These are phyloP conservation scores for Rutstroemia sp. DNA, from an alignment of 2,329 filamentous ascomycete genomes.

Conservation along the genomic window DNA sequence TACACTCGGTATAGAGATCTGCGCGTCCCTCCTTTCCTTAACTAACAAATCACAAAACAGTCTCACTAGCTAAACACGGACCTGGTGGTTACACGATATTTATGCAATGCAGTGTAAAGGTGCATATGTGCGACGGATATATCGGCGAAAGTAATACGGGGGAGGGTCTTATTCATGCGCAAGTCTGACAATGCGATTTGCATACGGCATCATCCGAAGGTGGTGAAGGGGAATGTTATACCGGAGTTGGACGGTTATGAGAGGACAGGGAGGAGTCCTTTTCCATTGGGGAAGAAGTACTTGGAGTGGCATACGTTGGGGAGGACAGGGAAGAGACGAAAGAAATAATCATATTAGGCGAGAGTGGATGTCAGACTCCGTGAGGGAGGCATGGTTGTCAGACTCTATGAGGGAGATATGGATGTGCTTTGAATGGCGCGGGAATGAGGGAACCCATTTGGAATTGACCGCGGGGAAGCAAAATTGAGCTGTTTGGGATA, in stretches of 20 bases:
- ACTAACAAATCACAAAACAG: neutral
- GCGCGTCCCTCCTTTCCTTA: neutral
- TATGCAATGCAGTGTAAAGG: constrained; percentile 35
- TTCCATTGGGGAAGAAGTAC: constrained; percentile 32
- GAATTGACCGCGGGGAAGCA: constrained; percentile 17
- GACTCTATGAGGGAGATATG: constrained; percentile 16
- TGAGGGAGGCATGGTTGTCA: constrained; percentile 27
- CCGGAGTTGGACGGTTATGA: constrained; percentile 18
- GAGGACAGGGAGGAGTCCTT: constrained; percentile 15
- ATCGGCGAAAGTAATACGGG: constrained; percentile 31
- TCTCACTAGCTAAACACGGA: constrained; percentile 35
- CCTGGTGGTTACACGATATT: constrained; percentile 42
- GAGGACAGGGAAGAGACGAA: constrained; percentile 30
- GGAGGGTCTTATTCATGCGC: constrained; percentile 31
- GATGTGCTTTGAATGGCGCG: constrained; percentile 31
- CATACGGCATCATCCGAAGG: constrained; percentile 39
- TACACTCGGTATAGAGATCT: constrained; percentile 12
- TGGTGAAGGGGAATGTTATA: constrained; percentile 23
- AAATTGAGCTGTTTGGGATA: constrained; percentile 29
- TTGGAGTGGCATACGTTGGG: constrained; percentile 39
- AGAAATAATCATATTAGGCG: constrained; percentile 31
- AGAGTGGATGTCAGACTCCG: constrained; percentile 3
- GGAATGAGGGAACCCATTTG: constrained; percentile 36
- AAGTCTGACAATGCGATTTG: constrained; percentile 26
- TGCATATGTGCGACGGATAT: constrained; percentile 30